phyloP scores from a whole-genome alignment of 202 grass and related monocot genomes.

The Eragrostis tef region DNA sequence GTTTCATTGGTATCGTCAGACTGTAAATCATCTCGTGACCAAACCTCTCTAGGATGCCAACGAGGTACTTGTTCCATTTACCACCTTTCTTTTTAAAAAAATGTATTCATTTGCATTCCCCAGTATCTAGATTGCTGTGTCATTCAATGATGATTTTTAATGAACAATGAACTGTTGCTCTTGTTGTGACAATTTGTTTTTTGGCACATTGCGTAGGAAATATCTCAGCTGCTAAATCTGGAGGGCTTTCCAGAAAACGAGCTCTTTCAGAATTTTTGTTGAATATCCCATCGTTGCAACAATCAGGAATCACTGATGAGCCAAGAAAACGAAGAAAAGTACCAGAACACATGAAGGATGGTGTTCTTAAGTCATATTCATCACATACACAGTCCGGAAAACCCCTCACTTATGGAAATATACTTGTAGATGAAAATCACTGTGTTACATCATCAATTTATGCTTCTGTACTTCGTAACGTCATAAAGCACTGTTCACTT shows the following conservation, averaged over 20 bases:
- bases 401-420: slow-evolving; percentile 58
- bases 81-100: background rate
- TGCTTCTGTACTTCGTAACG: slow-evolving; percentile 78
- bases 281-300: slow-evolving; percentile 59
- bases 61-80: slow-evolving; percentile 30
- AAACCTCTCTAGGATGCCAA: slow-evolving; percentile 42
- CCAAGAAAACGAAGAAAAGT: slow-evolving; percentile 62
- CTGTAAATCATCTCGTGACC: slow-evolving; percentile 55
- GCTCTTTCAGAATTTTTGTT: slow-evolving; percentile 62
- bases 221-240: slow-evolving; percentile 41
- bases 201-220: slow-evolving; percentile 42
- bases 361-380: slow-evolving; percentile 44
- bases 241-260: slow-evolving; percentile 60
- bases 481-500: slow-evolving; percentile 77
- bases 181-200: slow-evolving; percentile 1
- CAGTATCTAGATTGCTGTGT: slow-evolving; percentile 16
- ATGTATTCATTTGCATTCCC: background rate
- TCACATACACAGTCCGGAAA: slow-evolving; percentile 39
- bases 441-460: slow-evolving; percentile 56
- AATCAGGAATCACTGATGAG: slow-evolving; percentile 45
- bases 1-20: slow-evolving; percentile 47
- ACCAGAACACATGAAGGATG: slow-evolving; percentile 42
- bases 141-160: slow-evolving; percentile 15
- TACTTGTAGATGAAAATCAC: slow-evolving; percentile 49
- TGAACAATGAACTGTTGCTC: background rate